Evolutionary conservation across 345 rosid species (phyloP), one percentile per base, ranked within the genome.

Genomic region (Heritiera littoralis): DNA sequence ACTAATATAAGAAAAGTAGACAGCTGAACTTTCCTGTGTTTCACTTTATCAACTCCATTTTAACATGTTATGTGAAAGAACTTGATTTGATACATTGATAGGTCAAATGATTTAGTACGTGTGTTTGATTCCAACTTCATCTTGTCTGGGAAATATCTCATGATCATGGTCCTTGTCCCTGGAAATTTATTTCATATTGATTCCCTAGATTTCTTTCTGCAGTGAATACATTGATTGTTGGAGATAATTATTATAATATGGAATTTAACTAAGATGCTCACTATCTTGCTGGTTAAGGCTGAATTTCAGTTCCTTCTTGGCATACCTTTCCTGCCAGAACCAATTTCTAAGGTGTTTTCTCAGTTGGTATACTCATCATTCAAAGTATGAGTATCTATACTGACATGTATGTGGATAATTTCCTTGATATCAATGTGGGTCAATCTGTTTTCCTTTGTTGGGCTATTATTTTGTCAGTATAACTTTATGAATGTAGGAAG

Each of bases 131-230:
- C 38, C 51, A 45, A 11, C 20, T 46, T 63, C 15, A 51, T 68
- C 41, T 67, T 79, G 66, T 67, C 55, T 61, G 54, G 45, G 71
- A 51, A 56, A 56, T 40, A 10, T 56, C 35, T 56, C 66, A n/a
- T 40, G 45, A 8, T 43, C 45, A 41, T 41, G 51, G 8, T 74
- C 65, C 46, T 38, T 55, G 38, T 56, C 54, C 63, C 17, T 17
- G 18, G 48, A 54, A 17, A 35, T 54, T 48, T 49, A 13, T 72
- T 52, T 28, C 41, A 46, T 56, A 7, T n/a, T n/a, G 43, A 41
- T 55, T 51, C 65, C 18, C 18, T 73, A 55, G 17, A 54, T 38
- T 38, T 38, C 77, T 74, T 40, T 55, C 32, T 6, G 77, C 51
- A 38, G 51, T 56, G 52, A 72, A 38, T 55, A 48, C 35, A 12